Base-by-base conservation (phyloP, 2,329 filamentous ascomycete genomes). In the Aspergillus neoniger region DNA sequence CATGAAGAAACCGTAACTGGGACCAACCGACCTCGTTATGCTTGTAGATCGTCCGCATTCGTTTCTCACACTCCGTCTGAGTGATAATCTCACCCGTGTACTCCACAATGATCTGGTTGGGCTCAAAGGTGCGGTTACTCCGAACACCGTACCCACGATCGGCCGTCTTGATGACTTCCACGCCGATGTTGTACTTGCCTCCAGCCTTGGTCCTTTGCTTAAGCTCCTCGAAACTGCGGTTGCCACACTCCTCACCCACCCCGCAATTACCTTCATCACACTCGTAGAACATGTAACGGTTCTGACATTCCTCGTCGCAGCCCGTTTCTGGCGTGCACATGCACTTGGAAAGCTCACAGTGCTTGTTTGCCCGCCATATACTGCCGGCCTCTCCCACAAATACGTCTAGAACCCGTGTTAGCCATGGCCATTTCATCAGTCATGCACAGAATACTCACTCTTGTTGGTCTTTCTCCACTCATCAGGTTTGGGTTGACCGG, bases 71-170 rank as follows among this genome's bases (percentile, higher is more conserved):
- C 75, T 99, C 95, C 30, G 89, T 88, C 72, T 96, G 92, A 0
- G 92, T 97, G 71, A 99, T 96, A 68, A 99, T 97, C 77, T 99
- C 95, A 43, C 95, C 95, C 0, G 93, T 94, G 73, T 99, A 99
- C 73, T 99, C 95, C 79, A 98, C 94, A 72, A 99, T 98, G 74
- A 99, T 96, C 79, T 98, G 92, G 70, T 94, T 88, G 1, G 93
- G 86, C 59, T 88, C 83, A 74, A 98, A 99, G 63, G 88, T 89
- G 50, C 95, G 88, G 77, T 94, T 96, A 73, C 91, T 91, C 63
- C 95, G 89, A 53, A 99, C 92, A 55, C 95, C 95, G 74, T 94
- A 93, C 28, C 95, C 95, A 60, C 93, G 88, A 77, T 96, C 91
- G 19, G 82, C 79, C 1, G 95, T 98, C 80, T 96, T 93, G 77